Conservation (phyloP, 108 stramenopile genomes). For the Stephanodiscus minutulus region DNA sequence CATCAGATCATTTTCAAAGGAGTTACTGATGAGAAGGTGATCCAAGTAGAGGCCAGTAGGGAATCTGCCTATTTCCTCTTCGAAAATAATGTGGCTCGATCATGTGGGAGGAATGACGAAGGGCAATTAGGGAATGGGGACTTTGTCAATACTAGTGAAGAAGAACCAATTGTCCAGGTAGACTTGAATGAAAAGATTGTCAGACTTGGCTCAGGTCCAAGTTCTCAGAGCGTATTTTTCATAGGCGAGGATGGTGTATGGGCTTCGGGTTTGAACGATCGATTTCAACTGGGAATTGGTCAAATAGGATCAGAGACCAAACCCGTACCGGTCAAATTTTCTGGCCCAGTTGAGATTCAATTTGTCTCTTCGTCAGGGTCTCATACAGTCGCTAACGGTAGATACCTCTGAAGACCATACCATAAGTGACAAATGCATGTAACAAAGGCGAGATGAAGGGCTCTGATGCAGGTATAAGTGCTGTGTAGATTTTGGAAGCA, state of each 20-base stretch:
- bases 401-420: neutral
- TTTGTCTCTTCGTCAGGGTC: slow-evolving; percentile 25
- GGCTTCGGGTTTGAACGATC: slow-evolving; percentile 39
- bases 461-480: neutral
- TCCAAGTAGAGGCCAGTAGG: slow-evolving; percentile 34
- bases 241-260: slow-evolving; percentile 31
- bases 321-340: slow-evolving; percentile 10
- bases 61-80: slow-evolving; percentile 42
- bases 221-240: slow-evolving; percentile 39
- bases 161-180: slow-evolving; percentile 19
- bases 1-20: slow-evolving; percentile 9
- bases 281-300: slow-evolving; percentile 42
- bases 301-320: slow-evolving; percentile 16
- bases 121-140: slow-evolving; percentile 42
- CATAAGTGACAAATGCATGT: too few species aligned
- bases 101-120: slow-evolving; percentile 59
- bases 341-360: slow-evolving; percentile 13
- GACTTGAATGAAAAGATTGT: slow-evolving; percentile 22
- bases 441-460: too few species aligned
- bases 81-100: slow-evolving; percentile 52
- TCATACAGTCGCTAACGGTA: slow-evolving; percentile 21
- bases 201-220: slow-evolving; percentile 39
- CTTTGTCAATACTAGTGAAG: slow-evolving; percentile 29
- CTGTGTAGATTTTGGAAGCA: too few species aligned
- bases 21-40: slow-evolving; percentile 15